Evolutionary conservation across 768 basidiomycete genomes (phyloP), one percentile per base, ranked within the genome.

Genomic region (Suillus spraguei): DNA sequence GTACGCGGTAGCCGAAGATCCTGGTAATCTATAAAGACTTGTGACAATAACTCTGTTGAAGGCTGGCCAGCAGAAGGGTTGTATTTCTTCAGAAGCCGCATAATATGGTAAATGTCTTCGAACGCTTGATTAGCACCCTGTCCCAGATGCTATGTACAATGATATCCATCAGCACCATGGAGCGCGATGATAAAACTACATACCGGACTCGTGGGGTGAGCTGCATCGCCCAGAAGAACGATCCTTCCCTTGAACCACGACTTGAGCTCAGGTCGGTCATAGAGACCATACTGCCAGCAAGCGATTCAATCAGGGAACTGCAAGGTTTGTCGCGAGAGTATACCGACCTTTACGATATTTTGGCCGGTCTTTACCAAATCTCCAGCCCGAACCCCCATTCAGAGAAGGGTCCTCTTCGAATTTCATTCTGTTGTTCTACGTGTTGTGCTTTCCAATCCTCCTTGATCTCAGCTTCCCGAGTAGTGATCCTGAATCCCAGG

Each of bases 71-170:
- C 66, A 36, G 65, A 59, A 0, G 78, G 72, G 61, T 76, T 74
- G 67, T 79, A 67, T 46, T 74, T 64, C 13, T 62, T 56, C 10
- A 82, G 73, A 13, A 79, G 72, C 1, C 71, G 71, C 13, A 74
- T 67, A 32, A 82, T 68, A 62, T 74, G 72, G 62, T 76, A 77
- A 32, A 77, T 69, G 64, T 82, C 81, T 64, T 81, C 80, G 63
- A 80, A 76, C 1, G 81, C 78, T 67, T 81, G 80, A 66, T 81
- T 81, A 11, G 81, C 80, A 35, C 80, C 81, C 71, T 82, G 80
- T 2, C 81, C 81, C 20, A 82, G 74, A 63, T 82, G 81, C 80
- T 81, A 62, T 33, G 39, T 42, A 41, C 33, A 9, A 61, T 54
- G 24, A 7, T 33, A 61, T 13, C 47, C 46, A 35, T 32, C 24